phyloP scores from a whole-genome alignment of 306 rosid species.

The Lagenaria siceraria region DNA sequence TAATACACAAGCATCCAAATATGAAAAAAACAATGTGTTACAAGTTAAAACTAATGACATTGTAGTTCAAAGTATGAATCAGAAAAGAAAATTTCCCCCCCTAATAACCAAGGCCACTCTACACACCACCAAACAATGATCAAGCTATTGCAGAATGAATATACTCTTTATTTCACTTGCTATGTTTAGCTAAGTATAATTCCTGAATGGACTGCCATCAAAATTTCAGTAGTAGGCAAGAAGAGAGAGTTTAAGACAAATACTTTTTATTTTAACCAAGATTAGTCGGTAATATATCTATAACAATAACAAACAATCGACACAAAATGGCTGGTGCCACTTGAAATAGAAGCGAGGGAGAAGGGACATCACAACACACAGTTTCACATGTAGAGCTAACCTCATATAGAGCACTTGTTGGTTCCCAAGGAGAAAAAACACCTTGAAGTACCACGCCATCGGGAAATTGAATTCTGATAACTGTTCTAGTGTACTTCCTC shows the following conservation, averaged over 20 bases:
- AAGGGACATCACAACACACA: neutral
- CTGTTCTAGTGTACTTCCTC: conserved; percentile 49
- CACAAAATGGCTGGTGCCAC: neutral
- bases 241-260: neutral
- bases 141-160: neutral
- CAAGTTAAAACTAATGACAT: neutral
- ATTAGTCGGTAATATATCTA: neutral
- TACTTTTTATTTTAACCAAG: neutral
- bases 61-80: neutral
- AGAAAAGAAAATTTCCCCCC: neutral
- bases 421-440: conserved; percentile 67
- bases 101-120: neutral
- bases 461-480: conserved; percentile 81
- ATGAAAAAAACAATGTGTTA: neutral
- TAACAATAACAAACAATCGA: neutral
- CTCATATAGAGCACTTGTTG: conserved; percentile 67
- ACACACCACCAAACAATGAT: neutral
- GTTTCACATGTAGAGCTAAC: conserved; percentile 24
- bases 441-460: conserved; percentile 94
- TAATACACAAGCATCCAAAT: neutral
- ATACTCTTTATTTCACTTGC: neutral
- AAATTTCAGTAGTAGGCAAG: neutral
- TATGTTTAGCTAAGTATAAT: neutral
- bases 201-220: neutral
- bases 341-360: neutral